Evolutionary conservation across 139 green algal genomes (phyloP), one percentile per base, ranked within the genome.

Genomic region (Tetraselmis striata): DNA sequence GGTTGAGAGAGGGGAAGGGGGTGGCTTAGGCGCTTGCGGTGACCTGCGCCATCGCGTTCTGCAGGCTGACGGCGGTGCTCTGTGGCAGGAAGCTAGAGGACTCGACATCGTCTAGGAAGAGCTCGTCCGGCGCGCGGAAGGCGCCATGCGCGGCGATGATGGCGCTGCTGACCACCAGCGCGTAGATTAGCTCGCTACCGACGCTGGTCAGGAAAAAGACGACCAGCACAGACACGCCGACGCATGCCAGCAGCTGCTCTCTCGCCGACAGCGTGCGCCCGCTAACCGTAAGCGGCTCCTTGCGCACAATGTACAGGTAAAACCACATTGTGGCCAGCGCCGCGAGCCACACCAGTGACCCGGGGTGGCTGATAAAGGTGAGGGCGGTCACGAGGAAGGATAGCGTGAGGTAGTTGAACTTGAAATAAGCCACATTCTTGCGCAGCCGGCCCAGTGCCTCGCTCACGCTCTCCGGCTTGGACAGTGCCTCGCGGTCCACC

Each of bases 351-450:
- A 80, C 31, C 23, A 80, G 31, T 2, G 77, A 80, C 23, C 77
- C 32, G 24, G 77, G 77, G 29, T 80, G 31, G 31, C 29, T 32
- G 31, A 80, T 58, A 58, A 80, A 32, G 31, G n/a, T 59, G 23
- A 80, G 29, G 22, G 32, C 77, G 31, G 32, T 28, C 5, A 80
- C 77, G 31, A 80, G 2, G 29, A 80, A 32, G 29, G 32, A 59
- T 2, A 80, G 77, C 29, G 32, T 31, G 29, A 80, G 29, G 77
- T 80, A 80, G 77, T 80, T 80, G 27, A 80, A 31, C 24, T 32
- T 32, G 32, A 80, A 80, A 32, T 80, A 80, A 28, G 27, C 29
- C 32, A 80, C 28, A 58, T 80, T 80, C 77, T 80, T 80, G 77
- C 77, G 77, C 30, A 80, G 18, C 2, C 77, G 31, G 2, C 77